Base-by-base conservation (phyloP, 176 grass and related monocot species). In the Guadua angustifolia region DNA sequence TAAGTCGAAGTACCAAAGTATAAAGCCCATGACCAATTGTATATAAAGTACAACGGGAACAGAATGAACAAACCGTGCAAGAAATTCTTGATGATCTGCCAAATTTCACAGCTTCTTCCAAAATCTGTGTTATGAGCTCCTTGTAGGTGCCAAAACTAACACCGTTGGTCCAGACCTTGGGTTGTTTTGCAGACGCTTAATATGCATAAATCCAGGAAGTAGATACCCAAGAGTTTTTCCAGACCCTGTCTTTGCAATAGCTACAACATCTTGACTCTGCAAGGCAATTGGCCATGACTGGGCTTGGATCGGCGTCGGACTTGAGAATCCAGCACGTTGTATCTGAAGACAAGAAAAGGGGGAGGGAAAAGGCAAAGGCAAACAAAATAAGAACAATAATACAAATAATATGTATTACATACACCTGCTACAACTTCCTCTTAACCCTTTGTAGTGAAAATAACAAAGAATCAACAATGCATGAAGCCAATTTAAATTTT, bases 221-320 rank as follows among this genome's bases (percentile, higher is more conserved):
- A 99, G 86, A 88, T 99, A 99, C 11, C 93, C 96, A 29, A 99
- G 82, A 68, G 96, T 99, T 89, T 99, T 99, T 39, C 96, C 96
- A 61, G 96, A 99, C 70, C 96, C 96, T 6, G 96, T 99, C 83
- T 99, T 99, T 16, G 96, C 96, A 79, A 95, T 95, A 67, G 96
- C 96, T 79, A 99, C 93, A 75, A 99, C 90, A 89, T 99, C 96
- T 87, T 85, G 93, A 88, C 76, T 80, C 75, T 94, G 91, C 64
- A 99, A 91, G 70, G 91, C 93, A 85, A 99, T 90, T 81, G 96
- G 96, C 96, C 96, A 99, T 7, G 96, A 93, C 73, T 99, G 96
- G 18, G 96, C 96, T 89, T 99, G 96, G 79, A 99, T 99, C 72
- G 96, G 96, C 5, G 96, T 99, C 17, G 96, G 96, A 75, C 78